Evolutionary conservation across 1,139 yeast genomes (phyloP).

Genomic region (Candida smagusa): DNA sequence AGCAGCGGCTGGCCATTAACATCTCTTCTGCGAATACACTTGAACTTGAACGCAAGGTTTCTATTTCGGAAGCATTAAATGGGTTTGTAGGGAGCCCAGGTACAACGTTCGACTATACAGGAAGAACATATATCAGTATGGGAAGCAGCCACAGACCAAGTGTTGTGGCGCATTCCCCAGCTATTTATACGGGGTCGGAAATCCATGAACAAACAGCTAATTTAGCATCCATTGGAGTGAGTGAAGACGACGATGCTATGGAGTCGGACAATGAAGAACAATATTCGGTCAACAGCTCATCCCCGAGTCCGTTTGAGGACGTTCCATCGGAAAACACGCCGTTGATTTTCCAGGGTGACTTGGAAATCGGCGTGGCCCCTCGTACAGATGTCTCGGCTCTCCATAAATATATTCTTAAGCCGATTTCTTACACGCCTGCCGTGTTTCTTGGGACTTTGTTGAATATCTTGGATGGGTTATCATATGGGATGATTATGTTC

Average conservation of each 20-base stretch:
- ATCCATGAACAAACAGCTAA: conserved; percentile 65
- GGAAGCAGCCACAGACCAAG: conserved; percentile 18
- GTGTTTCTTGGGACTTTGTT: conserved; percentile 81
- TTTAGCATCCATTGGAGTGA: conserved; percentile 59
- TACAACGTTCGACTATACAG: conserved; percentile 40
- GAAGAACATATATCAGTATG: conserved; percentile 42
- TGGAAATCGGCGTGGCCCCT: conserved; percentile 8
- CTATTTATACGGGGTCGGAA: conserved; percentile 45
- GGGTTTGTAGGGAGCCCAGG: conserved; percentile 21
- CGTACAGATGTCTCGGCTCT: conserved; percentile 6
- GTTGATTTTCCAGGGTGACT: conserved; percentile 8
- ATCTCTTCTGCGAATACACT: not conserved
- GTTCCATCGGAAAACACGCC: conserved; percentile 2
- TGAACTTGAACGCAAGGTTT: conserved; percentile 16
- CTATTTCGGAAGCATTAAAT: conserved; percentile 26
- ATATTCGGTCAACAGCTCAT: not conserved
- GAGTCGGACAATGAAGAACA: conserved; percentile 2
- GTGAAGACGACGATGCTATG: conserved; percentile 31
- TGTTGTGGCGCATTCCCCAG: conserved; percentile 27
- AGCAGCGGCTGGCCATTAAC: not conserved
- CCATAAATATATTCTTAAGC: conserved; percentile 27
- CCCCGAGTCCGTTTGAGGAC: conserved; percentile 3
- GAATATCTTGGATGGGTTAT: conserved; percentile 86
- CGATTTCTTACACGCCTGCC: conserved; percentile 61
- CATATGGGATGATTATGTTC: conserved; percentile 96